Base-by-base conservation (phyloP, 1,284 basidiomycete species). In the Ganoderma multipileum region DNA sequence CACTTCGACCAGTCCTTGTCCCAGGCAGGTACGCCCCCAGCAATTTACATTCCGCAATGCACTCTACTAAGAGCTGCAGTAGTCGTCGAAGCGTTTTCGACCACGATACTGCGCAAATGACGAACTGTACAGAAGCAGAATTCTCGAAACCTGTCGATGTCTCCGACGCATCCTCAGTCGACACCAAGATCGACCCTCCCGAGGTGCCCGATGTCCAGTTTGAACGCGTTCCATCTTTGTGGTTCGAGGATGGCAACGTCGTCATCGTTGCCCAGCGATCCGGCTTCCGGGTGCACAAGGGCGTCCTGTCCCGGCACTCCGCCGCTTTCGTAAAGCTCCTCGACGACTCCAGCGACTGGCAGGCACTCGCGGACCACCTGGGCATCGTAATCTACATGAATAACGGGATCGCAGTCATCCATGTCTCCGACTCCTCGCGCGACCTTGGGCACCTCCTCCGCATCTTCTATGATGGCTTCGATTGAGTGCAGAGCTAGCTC, bases 231-330 rank as follows among this genome's bases (percentile, higher is more conserved):
- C 23, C 3, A 9, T 50, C 47, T 50, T 28, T 65, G 9, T 69
- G 68, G 68, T 66, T 65, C 55, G 61, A 63, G n/a, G 64, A 69
- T 14, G 68, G 68, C 2, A 65, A 63, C 42, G 33, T 69, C 39
- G 28, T 63, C 39, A 23, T 69, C 28, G n/a, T 61, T 20, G 60
- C 64, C 28, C 30, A 57, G 4, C 3, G 42, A 2, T 30, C 33
- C 38, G 36, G 30, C 38, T 69, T 63, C 52, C 65, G 65, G 8
- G 65, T 66, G 14, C 54, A 61, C 52, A 61, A 64, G 28, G 39
- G 60, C 11, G 52, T 68, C 20, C 54, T 63, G 4, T 18, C 38
- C 8, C 30, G 39, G 1, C 57, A 28, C 33, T 64, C 62, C 16
- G 47, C 57, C 58, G 57, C 36, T 0, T 60, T 67, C 28, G 39